Evolutionary conservation across 2,329 filamentous ascomycete species (phyloP).

Genomic region (Dendryphion nanum): DNA sequence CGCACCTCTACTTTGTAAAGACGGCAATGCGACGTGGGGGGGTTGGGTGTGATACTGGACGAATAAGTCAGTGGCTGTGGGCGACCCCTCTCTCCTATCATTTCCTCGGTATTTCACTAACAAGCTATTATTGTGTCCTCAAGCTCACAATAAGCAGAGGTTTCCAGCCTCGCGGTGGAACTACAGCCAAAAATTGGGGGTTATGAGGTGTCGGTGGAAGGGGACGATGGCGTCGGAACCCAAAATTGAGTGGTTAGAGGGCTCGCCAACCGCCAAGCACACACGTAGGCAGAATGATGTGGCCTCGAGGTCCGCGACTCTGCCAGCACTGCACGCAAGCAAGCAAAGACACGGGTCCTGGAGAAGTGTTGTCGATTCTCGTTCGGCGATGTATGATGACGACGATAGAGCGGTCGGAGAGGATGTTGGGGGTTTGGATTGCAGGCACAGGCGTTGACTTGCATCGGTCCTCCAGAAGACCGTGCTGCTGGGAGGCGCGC

Average conservation of each 20-base stretch:
- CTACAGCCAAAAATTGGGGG: constrained; percentile 5
- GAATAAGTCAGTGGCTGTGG: constrained; percentile 27
- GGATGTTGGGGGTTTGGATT: constrained; percentile 13
- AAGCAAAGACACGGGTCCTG: too few relatives aligned
- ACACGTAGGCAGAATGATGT: constrained; percentile 35
- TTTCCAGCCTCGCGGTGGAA: too few relatives aligned
- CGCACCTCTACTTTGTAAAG: too few relatives aligned
- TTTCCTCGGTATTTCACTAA: constrained; percentile 23
- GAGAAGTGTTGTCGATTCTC: constrained; percentile 6
- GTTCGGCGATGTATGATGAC: constrained; percentile 10
- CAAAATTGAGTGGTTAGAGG: constrained; percentile 31
- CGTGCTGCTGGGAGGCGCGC: constrained; percentile 29
- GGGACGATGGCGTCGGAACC: constrained; percentile 18
- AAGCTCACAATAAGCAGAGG: too few relatives aligned
- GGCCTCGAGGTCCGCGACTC: constrained; percentile 15
- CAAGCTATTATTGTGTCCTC: constrained; percentile 16
- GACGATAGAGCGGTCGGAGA: constrained; percentile 8
- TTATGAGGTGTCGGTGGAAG: constrained; percentile 12
- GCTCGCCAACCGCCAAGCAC: constrained; percentile 34
- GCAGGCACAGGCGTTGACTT: constrained; percentile 23
- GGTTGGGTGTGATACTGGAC: too few relatives aligned
- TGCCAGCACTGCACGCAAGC: constrained; percentile 13
- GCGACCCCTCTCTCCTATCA: constrained; percentile 30
- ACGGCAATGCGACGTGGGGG: too few relatives aligned
- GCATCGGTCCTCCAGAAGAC: constrained; percentile 23